phyloP scores from a whole-genome alignment of 192 early-diverging fungal genomes.

The Coemansia aciculifera region DNA sequence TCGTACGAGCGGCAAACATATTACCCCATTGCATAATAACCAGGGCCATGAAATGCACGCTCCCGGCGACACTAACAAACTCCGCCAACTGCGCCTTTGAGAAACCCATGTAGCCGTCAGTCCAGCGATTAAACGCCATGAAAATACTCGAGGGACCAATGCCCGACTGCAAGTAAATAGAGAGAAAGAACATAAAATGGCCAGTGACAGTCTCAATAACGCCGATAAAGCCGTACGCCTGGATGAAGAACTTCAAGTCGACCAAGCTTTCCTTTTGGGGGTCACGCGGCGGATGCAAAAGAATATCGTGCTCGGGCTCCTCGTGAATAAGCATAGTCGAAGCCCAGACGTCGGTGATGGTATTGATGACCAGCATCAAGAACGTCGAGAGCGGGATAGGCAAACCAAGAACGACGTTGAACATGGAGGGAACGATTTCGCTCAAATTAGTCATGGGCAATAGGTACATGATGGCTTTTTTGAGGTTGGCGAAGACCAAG shows the following conservation, averaged over 20 bases:
- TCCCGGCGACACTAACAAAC: slow-evolving; percentile 29
- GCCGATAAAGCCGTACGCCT: slow-evolving; percentile 81
- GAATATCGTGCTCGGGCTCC: slow-evolving; percentile 71
- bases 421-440: slow-evolving; percentile 74
- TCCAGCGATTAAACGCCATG: slow-evolving; percentile 60
- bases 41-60: slow-evolving; percentile 55
- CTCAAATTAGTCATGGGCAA: slow-evolving; percentile 75
- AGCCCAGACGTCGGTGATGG: slow-evolving; percentile 62
- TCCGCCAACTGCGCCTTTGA: slow-evolving; percentile 51
- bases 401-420: slow-evolving; percentile 78
- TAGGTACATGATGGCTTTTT: slow-evolving; percentile 84
- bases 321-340: slow-evolving; percentile 75
- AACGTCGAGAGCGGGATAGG: slow-evolving; percentile 77
- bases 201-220: slow-evolving; percentile 65
- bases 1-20: slow-evolving; percentile 54
- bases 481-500: slow-evolving; percentile 82
- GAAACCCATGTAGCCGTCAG: slow-evolving; percentile 59
- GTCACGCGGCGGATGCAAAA: slow-evolving; percentile 69
- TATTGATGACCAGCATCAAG: slow-evolving; percentile 77
- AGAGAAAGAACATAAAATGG: slow-evolving; percentile 72
- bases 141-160: slow-evolving; percentile 58
- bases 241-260: slow-evolving; percentile 63
- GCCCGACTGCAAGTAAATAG: slow-evolving; percentile 61
- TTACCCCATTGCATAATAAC: slow-evolving; percentile 56
- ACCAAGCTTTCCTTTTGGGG: slow-evolving; percentile 68